Evolutionary conservation across 2,329 filamentous ascomycete species (phyloP).

Genomic region (Alternaria atra): DNA sequence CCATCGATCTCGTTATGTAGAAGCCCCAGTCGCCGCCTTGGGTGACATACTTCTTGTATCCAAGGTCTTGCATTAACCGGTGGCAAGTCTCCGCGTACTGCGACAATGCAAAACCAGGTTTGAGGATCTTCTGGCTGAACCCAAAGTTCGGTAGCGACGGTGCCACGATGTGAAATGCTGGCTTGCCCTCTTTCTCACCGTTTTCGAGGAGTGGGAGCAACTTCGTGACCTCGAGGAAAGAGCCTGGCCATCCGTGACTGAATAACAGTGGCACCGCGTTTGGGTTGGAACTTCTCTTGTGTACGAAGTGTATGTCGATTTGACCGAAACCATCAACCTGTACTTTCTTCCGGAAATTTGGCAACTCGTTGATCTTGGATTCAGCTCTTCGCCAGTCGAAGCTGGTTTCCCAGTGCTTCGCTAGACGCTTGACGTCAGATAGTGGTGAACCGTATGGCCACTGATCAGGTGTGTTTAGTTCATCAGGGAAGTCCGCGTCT

Average conservation of each 20-base stretch:
- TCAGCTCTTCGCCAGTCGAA: slow-evolving; percentile 72
- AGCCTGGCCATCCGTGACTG: slow-evolving; percentile 76
- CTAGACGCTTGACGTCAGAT: slow-evolving; percentile 67
- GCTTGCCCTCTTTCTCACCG: slow-evolving; percentile 46
- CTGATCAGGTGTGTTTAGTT: slow-evolving; percentile 54
- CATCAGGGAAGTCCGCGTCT: slow-evolving; percentile 64
- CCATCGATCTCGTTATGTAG: slow-evolving; percentile 70
- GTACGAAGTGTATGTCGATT: slow-evolving; percentile 71
- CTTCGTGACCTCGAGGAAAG: slow-evolving; percentile 72
- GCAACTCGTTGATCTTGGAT: slow-evolving; percentile 65
- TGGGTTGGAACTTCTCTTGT: slow-evolving; percentile 61
- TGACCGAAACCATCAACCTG: slow-evolving; percentile 66
- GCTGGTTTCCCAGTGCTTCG: slow-evolving; percentile 63
- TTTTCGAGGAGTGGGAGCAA: slow-evolving; percentile 60
- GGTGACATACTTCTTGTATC: slow-evolving; percentile 66
- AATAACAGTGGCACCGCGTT: slow-evolving; percentile 72
- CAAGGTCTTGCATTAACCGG: slow-evolving; percentile 73
- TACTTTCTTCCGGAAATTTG: slow-evolving; percentile 66
- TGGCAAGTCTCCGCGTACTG: slow-evolving; percentile 72
- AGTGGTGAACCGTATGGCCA: slow-evolving; percentile 70
- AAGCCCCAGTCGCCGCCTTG: slow-evolving; percentile 78
- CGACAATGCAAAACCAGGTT: slow-evolving; percentile 65
- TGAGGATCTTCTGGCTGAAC: slow-evolving; percentile 60
- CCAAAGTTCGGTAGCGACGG: slow-evolving; percentile 66
- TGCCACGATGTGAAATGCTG: slow-evolving; percentile 63